These are phyloP conservation scores for Trichoderma afroharzianum DNA, from an alignment of 2,329 filamentous ascomycete genomes.

Conservation along the genomic window DNA sequence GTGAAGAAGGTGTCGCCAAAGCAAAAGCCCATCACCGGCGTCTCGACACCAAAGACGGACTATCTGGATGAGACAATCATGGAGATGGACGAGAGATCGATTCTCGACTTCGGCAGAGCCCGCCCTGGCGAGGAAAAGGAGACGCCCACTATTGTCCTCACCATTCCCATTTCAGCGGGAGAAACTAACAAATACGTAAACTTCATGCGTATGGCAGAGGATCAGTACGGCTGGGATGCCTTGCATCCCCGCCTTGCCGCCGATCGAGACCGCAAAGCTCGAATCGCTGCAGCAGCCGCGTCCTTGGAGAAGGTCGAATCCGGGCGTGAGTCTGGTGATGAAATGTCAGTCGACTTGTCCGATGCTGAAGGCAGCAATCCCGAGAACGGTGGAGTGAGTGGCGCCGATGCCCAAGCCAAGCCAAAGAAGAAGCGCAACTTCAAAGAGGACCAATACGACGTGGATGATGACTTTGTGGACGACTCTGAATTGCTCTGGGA, in stretches of 20 bases:
- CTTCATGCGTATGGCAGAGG: slow-evolving; percentile 89
- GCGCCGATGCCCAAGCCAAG: slow-evolving; percentile 59
- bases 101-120: slow-evolving; percentile 59
- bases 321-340: slow-evolving; percentile 67
- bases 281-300: slow-evolving; percentile 84
- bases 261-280: slow-evolving; percentile 79
- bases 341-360: slow-evolving; percentile 77
- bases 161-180: slow-evolving; percentile 70
- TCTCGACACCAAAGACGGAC: slow-evolving; percentile 47
- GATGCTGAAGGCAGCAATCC: slow-evolving; percentile 77
- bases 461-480: slow-evolving; percentile 81
- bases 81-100: slow-evolving; percentile 49
- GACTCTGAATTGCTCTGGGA: slow-evolving; percentile 95
- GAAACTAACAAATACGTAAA: slow-evolving; percentile 90
- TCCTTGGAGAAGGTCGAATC: slow-evolving; percentile 74
- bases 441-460: slow-evolving; percentile 79
- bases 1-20: slow-evolving; percentile 47
- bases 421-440: slow-evolving; percentile 77
- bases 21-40: slow-evolving; percentile 41
- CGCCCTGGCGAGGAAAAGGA: slow-evolving; percentile 56
- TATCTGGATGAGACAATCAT: slow-evolving; percentile 45
- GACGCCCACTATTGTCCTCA: slow-evolving; percentile 76
- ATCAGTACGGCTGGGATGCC: slow-evolving; percentile 90
- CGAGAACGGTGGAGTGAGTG: slow-evolving; percentile 68
- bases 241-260: slow-evolving; percentile 88